Evolutionary conservation across 2,329 filamentous ascomycete genomes (phyloP), one percentile per base, ranked within the genome.

Genomic region (Colletotrichum sansevieriae): DNA sequence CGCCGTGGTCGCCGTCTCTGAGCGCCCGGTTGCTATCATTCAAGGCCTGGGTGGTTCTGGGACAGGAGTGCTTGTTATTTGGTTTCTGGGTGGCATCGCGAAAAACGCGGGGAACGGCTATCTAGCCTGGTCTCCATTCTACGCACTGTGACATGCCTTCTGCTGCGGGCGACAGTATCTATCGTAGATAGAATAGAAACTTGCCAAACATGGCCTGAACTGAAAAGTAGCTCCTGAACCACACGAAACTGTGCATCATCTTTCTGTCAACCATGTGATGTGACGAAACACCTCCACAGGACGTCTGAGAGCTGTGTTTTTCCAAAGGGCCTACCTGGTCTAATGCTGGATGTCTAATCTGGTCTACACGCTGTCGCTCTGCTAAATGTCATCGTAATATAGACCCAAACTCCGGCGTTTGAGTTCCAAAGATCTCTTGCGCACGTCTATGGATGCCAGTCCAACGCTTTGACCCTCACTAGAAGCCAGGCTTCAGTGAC

Each of bases 1-100:
- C 95, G 96, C 87, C 95, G 96, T 93, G 96, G 96, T 98, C 96
- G 96, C 88, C 95, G 96, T 97, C 93, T 99, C 86, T 99, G 88
- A 93, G 85, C 83, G 79, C 81, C 73, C 82, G 77, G 73, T 71
- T 70, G 68, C 70, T 60, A 73, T 70, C 64, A 65, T 59, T 69
- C 70, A 35, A 60, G 66, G 54, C 55, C 65, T 61, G 65, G 69
- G 52, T 65, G 51, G 62, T 47, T 55, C 51, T 52, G 75, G 76
- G 75, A 76, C 76, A 76, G 76, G 78, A 78, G 75, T 78, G 56
- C 79, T 78, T 76, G 75, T 76, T 80, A 79, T 83, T 80, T 85
- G 83, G 84, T 82, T 81, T 83, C 83, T 79, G 83, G 87, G 83
- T 87, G 87, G 86, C 85, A 84, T 86, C 88, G 88, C 90, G 88